phyloP scores from a whole-genome alignment of 345 rosid species.

The Xanthoceras sorbifolium region DNA sequence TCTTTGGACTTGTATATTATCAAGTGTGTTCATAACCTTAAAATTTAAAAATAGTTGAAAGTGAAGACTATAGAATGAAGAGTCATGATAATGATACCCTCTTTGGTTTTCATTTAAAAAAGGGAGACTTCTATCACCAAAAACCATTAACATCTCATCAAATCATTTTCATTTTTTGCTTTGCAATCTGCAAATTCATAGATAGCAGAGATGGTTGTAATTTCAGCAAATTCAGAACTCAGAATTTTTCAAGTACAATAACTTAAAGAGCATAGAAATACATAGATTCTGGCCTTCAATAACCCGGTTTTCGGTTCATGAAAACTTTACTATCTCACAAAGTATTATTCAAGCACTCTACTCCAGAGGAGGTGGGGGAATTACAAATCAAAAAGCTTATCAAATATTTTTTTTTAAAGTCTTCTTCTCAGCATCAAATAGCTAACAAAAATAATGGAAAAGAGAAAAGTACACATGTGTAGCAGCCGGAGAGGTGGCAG shows the following conservation, averaged over 20 bases:
- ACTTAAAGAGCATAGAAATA: background rate
- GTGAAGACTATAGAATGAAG: no score
- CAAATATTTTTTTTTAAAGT: background rate
- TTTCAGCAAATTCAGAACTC: background rate
- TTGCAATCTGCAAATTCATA: background rate
- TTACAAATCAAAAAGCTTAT: background rate
- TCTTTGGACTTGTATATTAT: no score
- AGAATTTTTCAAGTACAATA: background rate
- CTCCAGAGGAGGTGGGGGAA: background rate
- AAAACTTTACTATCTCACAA: background rate
- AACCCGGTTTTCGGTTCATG: background rate
- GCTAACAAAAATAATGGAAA: background rate
- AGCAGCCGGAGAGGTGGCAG: background rate
- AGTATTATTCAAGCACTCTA: constrained; percentile 24
- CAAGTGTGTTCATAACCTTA: no score
- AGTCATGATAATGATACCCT: no score
- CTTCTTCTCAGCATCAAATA: background rate
- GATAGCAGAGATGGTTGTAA: background rate
- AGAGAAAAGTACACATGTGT: background rate
- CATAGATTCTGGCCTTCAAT: background rate
- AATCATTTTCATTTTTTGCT: background rate
- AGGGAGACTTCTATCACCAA: no score
- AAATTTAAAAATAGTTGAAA: no score
- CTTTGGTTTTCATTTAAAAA: no score
- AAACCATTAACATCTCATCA: background rate